Evolutionary conservation across 2,329 filamentous ascomycete genomes (phyloP), one percentile per base, ranked within the genome.

Genomic region (Fusarium sp.): DNA sequence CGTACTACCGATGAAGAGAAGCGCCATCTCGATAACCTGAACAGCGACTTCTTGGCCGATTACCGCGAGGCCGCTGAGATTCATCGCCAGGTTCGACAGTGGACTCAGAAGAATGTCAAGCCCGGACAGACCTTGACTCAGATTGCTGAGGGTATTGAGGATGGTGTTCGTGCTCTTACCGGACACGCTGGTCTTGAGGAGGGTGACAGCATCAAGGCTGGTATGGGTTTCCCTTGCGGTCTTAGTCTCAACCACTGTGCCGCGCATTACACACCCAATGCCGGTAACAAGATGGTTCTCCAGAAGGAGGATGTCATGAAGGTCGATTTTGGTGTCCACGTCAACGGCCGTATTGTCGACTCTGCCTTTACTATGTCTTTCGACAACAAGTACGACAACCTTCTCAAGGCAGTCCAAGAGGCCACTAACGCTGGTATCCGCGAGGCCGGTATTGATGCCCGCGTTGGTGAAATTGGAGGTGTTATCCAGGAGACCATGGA

Each of bases 401-500:
- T 95, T 32, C 87, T 95, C 38, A 85, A 87, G 46, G 90, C 92
- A 6, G 92, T 94, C 64, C 90, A 89, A 81, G 92, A 89, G 62
- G 92, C 93, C 17, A 95, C 92, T 62, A 93, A 94, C 81, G 97
- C 95, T 73, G 95, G 95, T 78, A 88, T 98, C 38, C 75, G 77
- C 56, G 93, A 97, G 84, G 94, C 95, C 9, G 95, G 95, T 76
- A 97, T 98, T 77, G 95, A 98, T 79, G 94, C 94, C 49, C 91
- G 95, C 60, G 91, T 98, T 76, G 91, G 92, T 70, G 94, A 97
- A 77, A 93, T 97, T 70, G 93, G 94, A 66, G 92, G 89, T 13
- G 87, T 89, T 20, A 95, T 97, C 75, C 94, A 97, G 82, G 94
- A 97, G 82, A 89, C 92, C 32, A 97, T 97, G 94, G 94, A 97